Evolutionary conservation across 768 basidiomycete species (phyloP).

Genomic region (Boletus subparvulus): DNA sequence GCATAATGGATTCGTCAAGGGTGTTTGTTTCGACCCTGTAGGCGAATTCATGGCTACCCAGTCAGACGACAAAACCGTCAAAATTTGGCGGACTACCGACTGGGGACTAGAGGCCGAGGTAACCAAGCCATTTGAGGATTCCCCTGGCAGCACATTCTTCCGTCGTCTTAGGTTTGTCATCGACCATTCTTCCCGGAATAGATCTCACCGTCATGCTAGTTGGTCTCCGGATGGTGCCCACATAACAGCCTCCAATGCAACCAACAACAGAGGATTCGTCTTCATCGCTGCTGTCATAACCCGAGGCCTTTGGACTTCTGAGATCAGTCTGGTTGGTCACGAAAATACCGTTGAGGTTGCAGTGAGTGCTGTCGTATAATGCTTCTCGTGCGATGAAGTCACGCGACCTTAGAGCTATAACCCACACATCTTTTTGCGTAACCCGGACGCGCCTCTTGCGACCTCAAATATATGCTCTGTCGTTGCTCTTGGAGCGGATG

Average conservation of each 20-base stretch:
- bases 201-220: constrained; percentile 39
- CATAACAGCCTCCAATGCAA: constrained; percentile 96
- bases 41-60: constrained; percentile 98
- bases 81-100: constrained; percentile 93
- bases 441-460: constrained; percentile 60
- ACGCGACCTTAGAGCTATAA: constrained; percentile 57
- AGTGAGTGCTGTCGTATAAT: constrained; percentile 43
- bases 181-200: neutral
- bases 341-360: constrained; percentile 97
- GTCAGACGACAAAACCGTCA: constrained; percentile 94
- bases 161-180: constrained; percentile 71
- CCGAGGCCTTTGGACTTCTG: constrained; percentile 83
- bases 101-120: constrained; percentile 87
- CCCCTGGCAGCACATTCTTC: constrained; percentile 94
- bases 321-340: constrained; percentile 94
- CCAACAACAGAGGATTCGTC: constrained; percentile 93
- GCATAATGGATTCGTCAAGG: constrained; percentile 97
- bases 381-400: constrained; percentile 1
- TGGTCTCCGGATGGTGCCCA: constrained; percentile 99
- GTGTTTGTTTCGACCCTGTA: constrained; percentile 98
- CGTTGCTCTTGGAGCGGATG: constrained; percentile 91
- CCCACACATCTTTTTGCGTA: constrained; percentile 89
- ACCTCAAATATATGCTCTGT: constrained; percentile 89
- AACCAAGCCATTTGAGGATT: constrained; percentile 87
- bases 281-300: constrained; percentile 97